These are phyloP conservation scores for Marvania coccoides DNA, from an alignment of 139 green algal species.

Conservation along the genomic window DNA sequence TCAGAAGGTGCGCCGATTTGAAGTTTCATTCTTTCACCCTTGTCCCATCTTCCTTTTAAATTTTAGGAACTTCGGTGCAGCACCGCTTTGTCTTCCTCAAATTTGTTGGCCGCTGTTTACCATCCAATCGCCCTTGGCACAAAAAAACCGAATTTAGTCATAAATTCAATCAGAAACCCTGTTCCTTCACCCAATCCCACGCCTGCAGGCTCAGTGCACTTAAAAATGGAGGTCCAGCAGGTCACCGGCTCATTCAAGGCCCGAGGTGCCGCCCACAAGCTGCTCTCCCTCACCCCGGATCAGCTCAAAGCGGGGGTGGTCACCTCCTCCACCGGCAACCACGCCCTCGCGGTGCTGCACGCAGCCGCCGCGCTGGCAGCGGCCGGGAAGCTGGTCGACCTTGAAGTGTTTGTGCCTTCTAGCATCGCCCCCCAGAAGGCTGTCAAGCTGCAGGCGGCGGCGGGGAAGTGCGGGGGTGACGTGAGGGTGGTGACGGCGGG, in stretches of 20 bases:
- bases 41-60: too few species aligned
- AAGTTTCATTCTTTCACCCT: too few species aligned
- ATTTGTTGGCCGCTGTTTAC: too few species aligned
- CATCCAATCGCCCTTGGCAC: too few species aligned
- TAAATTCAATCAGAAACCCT: too few species aligned
- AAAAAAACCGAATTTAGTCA: too few species aligned
- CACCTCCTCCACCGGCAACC: slow-evolving; percentile 53
- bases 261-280: slow-evolving; percentile 36
- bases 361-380: slow-evolving; percentile 6
- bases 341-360: slow-evolving; percentile 50
- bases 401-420: slow-evolving; percentile 40
- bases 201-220: slow-evolving; percentile 5
- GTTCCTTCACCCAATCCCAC: too few species aligned
- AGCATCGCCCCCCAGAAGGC: slow-evolving; percentile 33
- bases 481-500: slow-evolving; percentile 19
- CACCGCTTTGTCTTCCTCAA: too few species aligned
- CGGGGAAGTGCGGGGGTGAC: slow-evolving; percentile 7
- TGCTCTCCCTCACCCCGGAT: slow-evolving; percentile 26
- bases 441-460: slow-evolving; percentile 18
- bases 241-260: slow-evolving; percentile 48
- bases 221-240: slow-evolving; percentile 50
- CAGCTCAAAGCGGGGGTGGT: slow-evolving; percentile 27
- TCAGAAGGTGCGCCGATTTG: too few species aligned
- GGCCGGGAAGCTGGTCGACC: neutral
- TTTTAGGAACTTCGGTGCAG: too few species aligned